Conservation (phyloP, 805 yeast genomes). For the Suhomyces kilbournensis region DNA sequence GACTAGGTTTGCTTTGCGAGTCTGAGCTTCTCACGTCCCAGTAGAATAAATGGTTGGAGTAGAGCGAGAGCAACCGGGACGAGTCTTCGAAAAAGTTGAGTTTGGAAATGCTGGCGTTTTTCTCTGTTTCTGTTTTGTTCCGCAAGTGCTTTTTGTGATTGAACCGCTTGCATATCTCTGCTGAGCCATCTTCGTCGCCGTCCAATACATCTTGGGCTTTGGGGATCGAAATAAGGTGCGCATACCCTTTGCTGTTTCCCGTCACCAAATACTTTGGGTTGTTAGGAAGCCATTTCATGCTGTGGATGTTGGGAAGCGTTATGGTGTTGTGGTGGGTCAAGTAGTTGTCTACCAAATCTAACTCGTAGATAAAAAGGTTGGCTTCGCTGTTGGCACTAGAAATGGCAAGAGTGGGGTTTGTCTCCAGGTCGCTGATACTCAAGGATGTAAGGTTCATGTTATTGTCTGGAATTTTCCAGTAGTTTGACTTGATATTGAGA, state of each 20-base stretch:
- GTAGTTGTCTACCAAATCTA: conserved; percentile 37
- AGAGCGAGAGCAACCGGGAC: conserved; percentile 56
- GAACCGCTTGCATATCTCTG: conserved; percentile 74
- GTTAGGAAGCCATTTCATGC: conserved; percentile 51
- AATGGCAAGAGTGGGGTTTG: conserved; percentile 47
- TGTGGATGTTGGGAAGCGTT: conserved; percentile 51
- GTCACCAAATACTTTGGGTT: conserved; percentile 48
- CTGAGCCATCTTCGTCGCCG: conserved; percentile 41
- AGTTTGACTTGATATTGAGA: conserved; percentile 41
- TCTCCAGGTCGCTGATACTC: conserved; percentile 18
- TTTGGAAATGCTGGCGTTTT: conserved; percentile 23
- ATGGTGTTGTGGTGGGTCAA: conserved; percentile 61
- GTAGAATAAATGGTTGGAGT: conserved; percentile 66
- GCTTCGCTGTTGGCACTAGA: conserved; percentile 45
- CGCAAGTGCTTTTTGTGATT: conserved; percentile 69
- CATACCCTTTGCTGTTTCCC: conserved; percentile 75
- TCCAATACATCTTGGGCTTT: conserved; percentile 30
- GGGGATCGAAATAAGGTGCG: conserved; percentile 70
- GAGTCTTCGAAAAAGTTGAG: conserved; percentile 26
- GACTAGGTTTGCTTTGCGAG: conserved; percentile 39
- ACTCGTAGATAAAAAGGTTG: conserved; percentile 51
- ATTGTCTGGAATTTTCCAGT: conserved; percentile 45
- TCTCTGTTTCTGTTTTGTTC: conserved; percentile 24
- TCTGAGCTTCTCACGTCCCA: conserved; percentile 70
- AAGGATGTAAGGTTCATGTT: conserved; percentile 46